Percentiles rank a stretch among this genome's conserved stretches.
Conservation (phyloP, 2,329 filamentous ascomycete genomes). For the Coniochaeta sp. region DNA sequence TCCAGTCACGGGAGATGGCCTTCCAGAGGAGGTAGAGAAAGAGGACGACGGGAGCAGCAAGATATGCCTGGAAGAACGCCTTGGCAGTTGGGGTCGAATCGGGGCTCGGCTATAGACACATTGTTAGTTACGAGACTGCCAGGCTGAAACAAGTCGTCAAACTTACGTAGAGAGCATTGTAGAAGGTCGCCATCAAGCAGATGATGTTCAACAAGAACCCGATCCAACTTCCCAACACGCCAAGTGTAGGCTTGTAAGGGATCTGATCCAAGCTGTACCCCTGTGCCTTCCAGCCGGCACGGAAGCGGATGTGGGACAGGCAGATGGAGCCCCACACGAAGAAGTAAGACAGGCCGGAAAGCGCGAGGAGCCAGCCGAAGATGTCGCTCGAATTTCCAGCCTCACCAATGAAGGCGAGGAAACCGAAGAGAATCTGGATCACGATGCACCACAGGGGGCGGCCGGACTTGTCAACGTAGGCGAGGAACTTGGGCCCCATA, state of each 20-base stretch:
- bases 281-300: slow-evolving; percentile 50
- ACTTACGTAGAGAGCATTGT: slow-evolving; percentile 52
- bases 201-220: slow-evolving; percentile 59
- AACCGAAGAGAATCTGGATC: slow-evolving; percentile 46
- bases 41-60: slow-evolving; percentile 50
- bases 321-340: slow-evolving; percentile 70
- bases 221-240: slow-evolving; percentile 61
- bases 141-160: background rate
- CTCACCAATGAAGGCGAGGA: slow-evolving; percentile 50
- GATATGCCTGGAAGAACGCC: slow-evolving; percentile 51
- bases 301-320: slow-evolving; percentile 58
- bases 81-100: slow-evolving; percentile 27
- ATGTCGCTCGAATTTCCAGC: slow-evolving; percentile 33
- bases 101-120: slow-evolving; percentile 21
- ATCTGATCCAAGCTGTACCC: slow-evolving; percentile 43
- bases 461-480: slow-evolving; percentile 54
- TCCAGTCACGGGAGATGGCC: slow-evolving; percentile 43
- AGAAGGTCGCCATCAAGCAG: slow-evolving; percentile 65
- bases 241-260: slow-evolving; percentile 39
- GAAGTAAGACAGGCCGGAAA: slow-evolving; percentile 65
- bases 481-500: slow-evolving; percentile 47
- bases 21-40: slow-evolving; percentile 60
- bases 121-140: slow-evolving; percentile 6
- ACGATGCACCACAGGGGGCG: slow-evolving; percentile 49
- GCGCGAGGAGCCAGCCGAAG: slow-evolving; percentile 60